These are phyloP conservation scores for Pichia pseudocactophila DNA, from an alignment of 805 yeast genomes.

Conservation along the genomic window DNA sequence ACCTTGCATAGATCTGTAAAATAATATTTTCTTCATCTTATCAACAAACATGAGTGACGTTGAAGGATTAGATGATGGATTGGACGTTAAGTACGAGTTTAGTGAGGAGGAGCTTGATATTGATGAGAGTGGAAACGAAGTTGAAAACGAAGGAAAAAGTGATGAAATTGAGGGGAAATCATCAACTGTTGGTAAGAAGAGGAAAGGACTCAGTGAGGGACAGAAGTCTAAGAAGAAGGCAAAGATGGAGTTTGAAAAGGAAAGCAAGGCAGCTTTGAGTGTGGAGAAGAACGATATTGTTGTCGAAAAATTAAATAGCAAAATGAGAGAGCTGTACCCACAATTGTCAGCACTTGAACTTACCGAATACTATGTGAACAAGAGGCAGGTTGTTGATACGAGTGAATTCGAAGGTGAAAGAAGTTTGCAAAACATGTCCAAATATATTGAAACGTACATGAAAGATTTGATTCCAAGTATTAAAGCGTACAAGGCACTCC, in stretches of 20 bases:
- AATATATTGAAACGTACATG: slow-evolving; percentile 46
- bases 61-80: slow-evolving; percentile 76
- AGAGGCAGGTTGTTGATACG: slow-evolving; percentile 51
- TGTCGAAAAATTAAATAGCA: slow-evolving; percentile 56
- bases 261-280: slow-evolving; percentile 49
- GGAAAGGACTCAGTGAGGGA: slow-evolving; percentile 31
- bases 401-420: slow-evolving; percentile 47
- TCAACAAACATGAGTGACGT: slow-evolving; percentile 23
- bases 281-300: slow-evolving; percentile 48
- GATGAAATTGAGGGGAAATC: slow-evolving; percentile 7
- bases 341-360: slow-evolving; percentile 71
- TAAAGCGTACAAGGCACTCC: slow-evolving; percentile 20
- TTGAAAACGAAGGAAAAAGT: slow-evolving; percentile 11
- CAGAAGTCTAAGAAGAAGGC: slow-evolving; percentile 55
- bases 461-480: slow-evolving; percentile 34
- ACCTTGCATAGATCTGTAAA: too few species aligned
- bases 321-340: slow-evolving; percentile 50
- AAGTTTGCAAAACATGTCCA: slow-evolving; percentile 43
- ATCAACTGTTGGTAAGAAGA: slow-evolving; percentile 12
- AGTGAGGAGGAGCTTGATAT: too few species aligned
- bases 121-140: slow-evolving; percentile 32
- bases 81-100: slow-evolving; percentile 40
- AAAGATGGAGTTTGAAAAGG: slow-evolving; percentile 57
- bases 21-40: not conserved
- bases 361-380: slow-evolving; percentile 49